Percentiles rank a stretch among this genome's conserved stretches.
Evolutionary conservation across 257 asterid genomes (phyloP).

Genomic region (Solanum sparsipilum): DNA sequence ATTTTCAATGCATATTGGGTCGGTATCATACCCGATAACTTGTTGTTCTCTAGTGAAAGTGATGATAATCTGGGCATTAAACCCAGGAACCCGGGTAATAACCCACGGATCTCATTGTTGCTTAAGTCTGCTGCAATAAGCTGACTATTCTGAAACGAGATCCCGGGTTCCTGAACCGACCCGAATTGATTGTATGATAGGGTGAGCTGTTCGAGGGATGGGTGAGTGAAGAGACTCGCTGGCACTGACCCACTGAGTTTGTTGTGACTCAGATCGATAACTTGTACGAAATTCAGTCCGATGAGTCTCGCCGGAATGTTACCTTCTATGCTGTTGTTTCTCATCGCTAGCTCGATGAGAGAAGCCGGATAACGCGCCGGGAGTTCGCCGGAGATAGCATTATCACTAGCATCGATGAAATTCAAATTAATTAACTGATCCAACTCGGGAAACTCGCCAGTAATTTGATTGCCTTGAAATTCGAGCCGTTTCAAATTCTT

Average conservation of each 20-base stretch:
- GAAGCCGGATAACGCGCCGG: conserved; percentile 46
- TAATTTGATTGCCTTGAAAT: conserved; percentile 46
- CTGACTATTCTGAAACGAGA: conserved; percentile 32
- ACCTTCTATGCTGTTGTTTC: conserved; percentile 51
- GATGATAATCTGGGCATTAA: conserved; percentile 61
- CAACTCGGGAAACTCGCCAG: conserved; percentile 48
- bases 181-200: conserved; percentile 45
- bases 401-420: conserved; percentile 65
- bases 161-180: conserved; percentile 37
- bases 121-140: conserved; percentile 66
- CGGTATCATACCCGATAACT: conserved; percentile 60
- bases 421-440: conserved; percentile 27
- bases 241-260: conserved; percentile 52
- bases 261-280: conserved; percentile 73
- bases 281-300: conserved; percentile 29
- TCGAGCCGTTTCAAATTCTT: conserved; percentile 52
- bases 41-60: conserved; percentile 49
- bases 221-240: conserved; percentile 60
- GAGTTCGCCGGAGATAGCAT: conserved; percentile 48
- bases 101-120: conserved; percentile 52
- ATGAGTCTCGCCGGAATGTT: conserved; percentile 27
- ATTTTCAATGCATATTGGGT: conserved; percentile 37
- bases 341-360: conserved; percentile 32
- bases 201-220: conserved; percentile 56
- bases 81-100: conserved; percentile 72